A percentile compares a stretch with the other conserved stretches of the same genome.
These are phyloP conservation scores for Pseudogymnoascus sp. DNA, from an alignment of 2,329 filamentous ascomycete genomes.

Conservation along the genomic window DNA sequence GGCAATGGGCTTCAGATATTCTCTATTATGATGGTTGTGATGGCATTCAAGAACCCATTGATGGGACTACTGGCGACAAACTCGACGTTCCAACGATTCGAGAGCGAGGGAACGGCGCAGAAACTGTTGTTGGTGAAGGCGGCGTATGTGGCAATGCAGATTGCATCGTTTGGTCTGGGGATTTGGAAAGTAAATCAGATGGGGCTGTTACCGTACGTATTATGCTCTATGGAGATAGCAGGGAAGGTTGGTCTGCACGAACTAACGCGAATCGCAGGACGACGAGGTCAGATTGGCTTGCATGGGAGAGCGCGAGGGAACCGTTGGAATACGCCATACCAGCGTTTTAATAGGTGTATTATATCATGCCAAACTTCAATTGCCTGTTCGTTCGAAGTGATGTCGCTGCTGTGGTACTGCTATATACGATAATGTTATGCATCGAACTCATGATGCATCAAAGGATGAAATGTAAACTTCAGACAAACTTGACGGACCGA, in stretches of 20 bases:
- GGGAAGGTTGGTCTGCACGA: background rate
- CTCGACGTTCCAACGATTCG: conserved; percentile 82
- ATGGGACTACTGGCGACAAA: conserved; percentile 76
- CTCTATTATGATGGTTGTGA: conserved; percentile 99
- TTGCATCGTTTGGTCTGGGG: conserved; percentile 73
- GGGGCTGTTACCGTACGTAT: conserved; percentile 79
- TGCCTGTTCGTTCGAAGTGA: background rate
- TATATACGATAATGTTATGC: background rate
- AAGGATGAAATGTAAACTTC: background rate
- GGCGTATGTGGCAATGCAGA: conserved; percentile 80
- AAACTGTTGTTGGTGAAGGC: conserved; percentile 77
- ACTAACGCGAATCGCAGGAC: conserved; percentile 48
- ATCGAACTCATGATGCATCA: background rate
- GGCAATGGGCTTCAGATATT: conserved; percentile 98
- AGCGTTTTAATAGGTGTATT: conserved; percentile 23
- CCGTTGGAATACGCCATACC: conserved; percentile 29
- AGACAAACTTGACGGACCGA: background rate
- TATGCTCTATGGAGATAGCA: background rate
- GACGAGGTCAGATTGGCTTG: conserved; percentile 93
- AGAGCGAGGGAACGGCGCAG: conserved; percentile 66
- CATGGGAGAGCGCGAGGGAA: conserved; percentile 60
- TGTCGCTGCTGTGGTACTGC: background rate
- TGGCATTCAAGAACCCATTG: conserved; percentile 95
- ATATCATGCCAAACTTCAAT: conserved; percentile 6
- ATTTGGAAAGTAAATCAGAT: conserved; percentile 96